phyloP scores from a whole-genome alignment of 2,329 filamentous ascomycete species.

The Paracoccidioides brasiliensis region DNA sequence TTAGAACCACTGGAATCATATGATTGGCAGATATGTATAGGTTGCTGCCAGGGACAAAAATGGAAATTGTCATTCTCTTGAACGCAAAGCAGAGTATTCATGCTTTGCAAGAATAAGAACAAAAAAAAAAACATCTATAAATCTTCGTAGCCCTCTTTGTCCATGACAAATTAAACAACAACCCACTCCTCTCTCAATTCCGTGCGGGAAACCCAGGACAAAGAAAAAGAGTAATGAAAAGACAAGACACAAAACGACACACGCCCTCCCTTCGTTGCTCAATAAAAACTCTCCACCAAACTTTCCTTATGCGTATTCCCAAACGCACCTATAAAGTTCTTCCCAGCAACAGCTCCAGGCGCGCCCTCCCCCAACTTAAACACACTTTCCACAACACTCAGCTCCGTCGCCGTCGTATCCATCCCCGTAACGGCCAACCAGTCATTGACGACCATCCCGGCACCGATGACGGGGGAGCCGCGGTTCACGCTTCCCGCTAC shows the following conservation, averaged over 20 bases:
- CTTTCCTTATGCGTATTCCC: conserved; percentile 66
- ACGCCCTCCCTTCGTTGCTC: conserved; percentile 12
- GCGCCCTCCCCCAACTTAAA: conserved; percentile 83
- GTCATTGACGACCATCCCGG: conserved; percentile 93
- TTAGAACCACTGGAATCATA: too few relatives aligned
- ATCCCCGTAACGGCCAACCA: conserved; percentile 91
- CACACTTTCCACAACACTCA: conserved; percentile 91
- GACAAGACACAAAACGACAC: conserved; percentile 6
- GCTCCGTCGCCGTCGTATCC: conserved; percentile 92
- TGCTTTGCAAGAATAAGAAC: neutral
- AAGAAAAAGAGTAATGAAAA: conserved; percentile 1
- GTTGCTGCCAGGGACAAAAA: too few relatives aligned
- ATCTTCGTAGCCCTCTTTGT: too few relatives aligned
- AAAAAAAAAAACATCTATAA: neutral
- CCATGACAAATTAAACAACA: neutral
- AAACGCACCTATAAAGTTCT: conserved; percentile 55
- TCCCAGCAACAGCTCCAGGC: conserved; percentile 34
- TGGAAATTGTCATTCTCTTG: too few relatives aligned
- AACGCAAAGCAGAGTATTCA: too few relatives aligned
- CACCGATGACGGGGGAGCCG: conserved; percentile 86
- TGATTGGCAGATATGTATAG: too few relatives aligned
- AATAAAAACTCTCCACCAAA: conserved; percentile 99
- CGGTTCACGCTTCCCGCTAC: conserved; percentile 91
- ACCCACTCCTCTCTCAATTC: neutral
- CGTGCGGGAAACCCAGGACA: neutral